A percentile compares a stretch with the other conserved stretches of the same genome.
Evolutionary conservation across 192 early-diverging fungal species (phyloP).

Genomic region (Backusella tuberculispora): DNA sequence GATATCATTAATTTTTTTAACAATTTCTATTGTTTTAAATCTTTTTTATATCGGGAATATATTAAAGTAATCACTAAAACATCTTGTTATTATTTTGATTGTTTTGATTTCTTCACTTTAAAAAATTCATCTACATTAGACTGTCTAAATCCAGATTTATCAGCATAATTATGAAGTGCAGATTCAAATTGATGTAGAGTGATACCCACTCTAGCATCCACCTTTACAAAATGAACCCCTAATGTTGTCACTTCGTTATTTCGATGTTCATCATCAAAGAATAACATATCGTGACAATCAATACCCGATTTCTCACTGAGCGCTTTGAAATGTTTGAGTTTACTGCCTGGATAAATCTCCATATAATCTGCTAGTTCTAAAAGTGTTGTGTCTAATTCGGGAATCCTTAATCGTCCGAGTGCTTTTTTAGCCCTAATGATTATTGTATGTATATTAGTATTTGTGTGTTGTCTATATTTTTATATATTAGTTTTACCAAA

Average conservation of each 20-base stretch:
- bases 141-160: constrained; percentile 15
- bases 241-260: constrained; percentile 42
- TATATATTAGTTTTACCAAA: constrained; percentile 36
- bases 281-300: constrained; percentile 49
- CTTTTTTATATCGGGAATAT: too few relatives aligned
- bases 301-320: constrained; percentile 39
- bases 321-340: constrained; percentile 42
- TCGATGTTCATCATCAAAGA: constrained; percentile 53
- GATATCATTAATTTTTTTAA: too few relatives aligned
- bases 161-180: constrained; percentile 16
- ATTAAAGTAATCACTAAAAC: too few relatives aligned
- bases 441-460: neutral
- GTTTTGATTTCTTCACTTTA: neutral
- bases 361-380: constrained; percentile 30
- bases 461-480: too few relatives aligned
- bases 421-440: constrained; percentile 27
- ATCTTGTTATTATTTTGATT: too few relatives aligned
- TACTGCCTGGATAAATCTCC: constrained; percentile 45
- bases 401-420: constrained; percentile 20
- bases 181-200: constrained; percentile 37
- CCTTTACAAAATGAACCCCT: constrained; percentile 45
- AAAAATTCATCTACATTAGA: constrained; percentile 13
- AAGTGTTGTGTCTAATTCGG: constrained; percentile 31
- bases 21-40: too few relatives aligned
- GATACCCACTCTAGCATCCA: constrained; percentile 38